Evolutionary conservation across 2,329 filamentous ascomycete genomes (phyloP), one percentile per base, ranked within the genome.

Genomic region (Rugonectria rugulosa): DNA sequence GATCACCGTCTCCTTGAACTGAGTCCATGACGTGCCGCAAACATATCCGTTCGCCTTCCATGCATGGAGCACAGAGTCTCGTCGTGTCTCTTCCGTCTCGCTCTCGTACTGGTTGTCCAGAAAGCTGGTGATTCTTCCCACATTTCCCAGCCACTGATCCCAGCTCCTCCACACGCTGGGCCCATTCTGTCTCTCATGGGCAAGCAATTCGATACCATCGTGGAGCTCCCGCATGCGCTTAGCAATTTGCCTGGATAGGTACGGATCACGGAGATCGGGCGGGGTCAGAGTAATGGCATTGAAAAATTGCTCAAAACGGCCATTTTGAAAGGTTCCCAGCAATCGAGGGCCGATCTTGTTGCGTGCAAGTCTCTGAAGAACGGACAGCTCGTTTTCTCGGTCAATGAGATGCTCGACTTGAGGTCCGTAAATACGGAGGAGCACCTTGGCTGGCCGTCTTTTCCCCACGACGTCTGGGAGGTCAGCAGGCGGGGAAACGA

Each of bases 191-290:
- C 87, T 83, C 74, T 99, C 95, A 29, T 87, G 81, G 1, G 88
- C 84, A 0, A 97, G 81, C 17, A 99, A 79, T 23, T 97, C 92
- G 59, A 99, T 89, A 1, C 95, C 95, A 47, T 97, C 91, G 68
- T 99, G 95, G 29, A 99, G 81, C 73, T 99, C 95, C 60, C 93
- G 85, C 92, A 99, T 97, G 45, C 95, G 90, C 79, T 98, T 98
- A 11, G 95, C 94, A 69, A 99, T 99, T 70, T 97, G 91, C 68
- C 85, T 90, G 27, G 90, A 96, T 0, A 91, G 97, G 44, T 92
- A 90, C 0, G 91, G 85, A 26, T 91, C 85, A 31, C 91, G 88
- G 40, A 99, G 76, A 62, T 96, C 90, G 21, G 84, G 79, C 0
- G 89, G 82, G 0, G 88, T 94, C 36, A 99, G 82, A 1, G 95